Evolutionary conservation across 306 rosid genomes (phyloP), one percentile per base, ranked within the genome.

Genomic region (Leucaena leucocephala): DNA sequence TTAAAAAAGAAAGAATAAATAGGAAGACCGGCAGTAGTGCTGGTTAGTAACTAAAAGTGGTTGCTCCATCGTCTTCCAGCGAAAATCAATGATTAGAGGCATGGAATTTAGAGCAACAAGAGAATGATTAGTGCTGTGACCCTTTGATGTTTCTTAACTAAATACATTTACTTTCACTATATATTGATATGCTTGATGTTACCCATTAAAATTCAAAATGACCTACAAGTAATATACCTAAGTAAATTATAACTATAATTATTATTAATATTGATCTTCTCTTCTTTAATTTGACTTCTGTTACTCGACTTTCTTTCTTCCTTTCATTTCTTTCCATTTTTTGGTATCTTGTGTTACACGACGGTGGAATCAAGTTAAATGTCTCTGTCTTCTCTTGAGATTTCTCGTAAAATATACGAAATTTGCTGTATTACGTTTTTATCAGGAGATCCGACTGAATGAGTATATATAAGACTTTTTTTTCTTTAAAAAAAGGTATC

Each of bases 11-110:
- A n/a, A 7, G 8, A 6, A 82, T 45, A 22, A 3, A 38, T 8
- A 68, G 76, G 5, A 54, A 50, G 83, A 83, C 71, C 83, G 78
- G 52, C 57, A 72, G 75, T 77, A 83, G 84, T 81, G 88, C 86
- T 75, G 89, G 91, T 88, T 82, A 85, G 92, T 85, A 88, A 85
- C 89, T 81, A 86, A 84, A 84, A 87, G 92, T 85, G 78, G 95
- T 88, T 88, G 86, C 69, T 78, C 84, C 79, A 87, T 90, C 91
- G 78, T 78, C 88, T 67, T 73, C 89, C 90, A 87, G 86, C 65
- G 2, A 81, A 68, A 76, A 73, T 58, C 33, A 85, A 88, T 87
- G 81, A 87, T 84, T 87, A 84, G 79, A 35, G 77, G 62, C 48
- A 69, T 49, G 82, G 86, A 87, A 84, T 86, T 86, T 82, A 70